Base-by-base conservation (phyloP, 805 yeast genomes). In the Wickerhamiella domercqiae region DNA sequence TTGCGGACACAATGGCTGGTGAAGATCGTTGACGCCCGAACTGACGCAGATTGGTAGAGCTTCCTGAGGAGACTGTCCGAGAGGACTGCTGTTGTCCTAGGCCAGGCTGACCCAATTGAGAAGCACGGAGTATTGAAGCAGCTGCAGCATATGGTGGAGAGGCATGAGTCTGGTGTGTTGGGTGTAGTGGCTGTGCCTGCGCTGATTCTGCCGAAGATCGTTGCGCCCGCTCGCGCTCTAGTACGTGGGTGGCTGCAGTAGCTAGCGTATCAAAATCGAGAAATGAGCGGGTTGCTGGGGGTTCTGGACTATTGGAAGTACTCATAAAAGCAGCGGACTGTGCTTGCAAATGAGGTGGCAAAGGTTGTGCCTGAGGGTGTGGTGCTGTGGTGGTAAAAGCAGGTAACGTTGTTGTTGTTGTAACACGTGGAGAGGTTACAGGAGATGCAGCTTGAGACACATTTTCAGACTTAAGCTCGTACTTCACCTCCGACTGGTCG, bases 211-310 rank as follows among this genome's bases (percentile, higher is more conserved):
- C 18, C 5, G 26, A 11, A 21, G 14, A 5, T 7, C 13, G 20
- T 13, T 13, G 33, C 13, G 16, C 19, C 14, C 46, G 43, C 37
- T 57, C 61, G 2, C 58, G 56, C 49, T 63, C 67, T n/a, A 63
- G 56, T 39, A 61, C 60, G 40, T 63, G 66, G 5, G 67, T 54
- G 1, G 67, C 67, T 2, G 67, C 68, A 2, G 63, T 55, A 6
- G 68, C 67, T 35, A 63, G 49, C 21, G 61, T 53, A 43, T 62
- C 59, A 53, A 62, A 61, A 39, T 62, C 66, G 37, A 53, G 55
- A 22, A 49, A 50, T 7, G 45, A 38, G 21, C 36, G 14, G 16
- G 9, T 17, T 17, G 28, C 28, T 16, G 34, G 24, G 22, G 17
- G 14, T 21, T 30, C 34, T 17, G 22, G 29, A 7, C 22, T 4